Base-by-base conservation (phyloP, 2,329 filamentous ascomycete genomes). In the Pseudogymnoascus sp. region DNA sequence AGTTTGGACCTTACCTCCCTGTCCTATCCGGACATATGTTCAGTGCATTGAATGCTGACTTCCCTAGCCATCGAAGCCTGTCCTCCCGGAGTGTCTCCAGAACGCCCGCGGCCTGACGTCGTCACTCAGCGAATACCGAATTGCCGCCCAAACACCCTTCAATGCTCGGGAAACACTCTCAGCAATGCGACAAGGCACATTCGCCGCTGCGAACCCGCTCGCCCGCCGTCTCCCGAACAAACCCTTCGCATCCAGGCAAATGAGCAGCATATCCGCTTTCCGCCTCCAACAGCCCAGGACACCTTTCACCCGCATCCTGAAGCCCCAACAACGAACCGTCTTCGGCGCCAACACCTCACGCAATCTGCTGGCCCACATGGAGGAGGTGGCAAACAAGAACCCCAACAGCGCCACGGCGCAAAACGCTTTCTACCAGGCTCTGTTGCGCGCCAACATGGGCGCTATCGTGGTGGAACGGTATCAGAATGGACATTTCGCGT, bases 381-480 rank as follows among this genome's bases (percentile, higher is more conserved):
- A 99, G 77, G 89, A 92, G 73, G 89, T 90, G 25, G 95, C 94
- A 38, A 99, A 97, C 76, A 89, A 91, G 75, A 96, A 96, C 70
- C 91, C 94, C 1, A 84, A 81, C 64, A 97, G 91, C 74, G 88
- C 92, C 29, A 89, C 89, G 44, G 87, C 92, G 17, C 94, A 99
- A 74, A 94, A 93, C 73, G 88, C 90, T 13, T 97, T 99, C 74
- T 99, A 99, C 73, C 89, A 93, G 72, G 88, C 92, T 51, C 84
- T 99, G 12, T 81, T 97, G 62, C 89, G 90, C 72, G 92, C 93
- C 60, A 94, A 95, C 71, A 92, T 97, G 89, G 91, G 93, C 15
- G 88, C 92, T 60, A 96, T 99, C 66, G 80, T 99, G 62, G 84
- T 97, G 64, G 92, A 97, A 75, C 83, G 94, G 70, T 94, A 96